These are phyloP conservation scores for Pterothamnion heteromorphum DNA, from an alignment of 31 red algal genomes.

Conservation along the genomic window DNA sequence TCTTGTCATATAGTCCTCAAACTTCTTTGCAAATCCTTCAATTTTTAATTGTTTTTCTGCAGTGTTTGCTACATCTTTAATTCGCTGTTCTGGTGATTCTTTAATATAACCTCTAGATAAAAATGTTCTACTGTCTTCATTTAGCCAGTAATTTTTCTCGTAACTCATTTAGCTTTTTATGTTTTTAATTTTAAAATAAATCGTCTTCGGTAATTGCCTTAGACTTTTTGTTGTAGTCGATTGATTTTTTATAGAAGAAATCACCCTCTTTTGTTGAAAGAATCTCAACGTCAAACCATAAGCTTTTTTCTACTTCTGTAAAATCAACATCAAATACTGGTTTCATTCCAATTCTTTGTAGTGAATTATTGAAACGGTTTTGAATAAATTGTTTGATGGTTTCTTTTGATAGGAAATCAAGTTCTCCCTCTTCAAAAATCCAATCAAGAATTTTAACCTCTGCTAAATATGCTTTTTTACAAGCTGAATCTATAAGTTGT, in stretches of 20 bases:
- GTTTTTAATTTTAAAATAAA: background rate
- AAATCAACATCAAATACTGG: background rate
- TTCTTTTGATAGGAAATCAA: background rate
- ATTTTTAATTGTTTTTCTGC: background rate
- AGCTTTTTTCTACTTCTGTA: background rate
- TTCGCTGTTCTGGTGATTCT: background rate
- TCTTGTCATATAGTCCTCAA: background rate
- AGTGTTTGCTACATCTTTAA: background rate
- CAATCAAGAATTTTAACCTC: background rate
- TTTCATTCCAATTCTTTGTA: background rate
- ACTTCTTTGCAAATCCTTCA: background rate
- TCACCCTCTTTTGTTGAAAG: background rate
- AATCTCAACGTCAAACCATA: constrained; percentile 12
- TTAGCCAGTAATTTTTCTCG: background rate
- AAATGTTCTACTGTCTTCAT: background rate
- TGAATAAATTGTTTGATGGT: constrained; percentile 3
- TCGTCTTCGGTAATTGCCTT: background rate
- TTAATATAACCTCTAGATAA: background rate
- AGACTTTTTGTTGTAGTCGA: background rate
- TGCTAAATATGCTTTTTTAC: background rate
- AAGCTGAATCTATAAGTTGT: background rate
- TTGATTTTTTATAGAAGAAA: background rate
- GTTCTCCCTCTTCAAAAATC: constrained; percentile 17
- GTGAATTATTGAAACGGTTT: constrained; percentile 8
- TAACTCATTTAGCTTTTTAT: no score